Percentiles rank a stretch among this genome's conserved stretches.
phyloP scores from a whole-genome alignment of 1,284 basidiomycete genomes.

The Fomes fomentarius region DNA sequence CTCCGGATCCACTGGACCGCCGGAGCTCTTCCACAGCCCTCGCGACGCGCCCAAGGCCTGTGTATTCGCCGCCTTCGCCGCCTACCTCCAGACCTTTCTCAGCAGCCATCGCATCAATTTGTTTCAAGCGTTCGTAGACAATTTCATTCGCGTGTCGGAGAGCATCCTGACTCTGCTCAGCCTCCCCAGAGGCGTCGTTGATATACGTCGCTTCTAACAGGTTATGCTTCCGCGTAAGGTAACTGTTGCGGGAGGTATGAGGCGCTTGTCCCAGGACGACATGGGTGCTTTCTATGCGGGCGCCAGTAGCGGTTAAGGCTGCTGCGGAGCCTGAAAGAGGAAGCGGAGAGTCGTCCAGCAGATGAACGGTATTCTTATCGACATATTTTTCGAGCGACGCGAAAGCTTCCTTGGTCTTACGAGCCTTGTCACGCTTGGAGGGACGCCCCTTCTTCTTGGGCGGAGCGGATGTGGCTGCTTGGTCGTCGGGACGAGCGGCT shows the following conservation, averaged over 20 bases:
- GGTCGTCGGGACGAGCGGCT: neutral
- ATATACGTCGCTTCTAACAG: conserved; percentile 41
- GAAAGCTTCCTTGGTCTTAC: conserved; percentile 55
- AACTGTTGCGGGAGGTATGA: conserved; percentile 39
- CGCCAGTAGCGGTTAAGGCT: neutral
- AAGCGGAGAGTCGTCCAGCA: conserved; percentile 1
- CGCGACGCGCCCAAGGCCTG: conserved; percentile 54
- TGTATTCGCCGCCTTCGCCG: conserved; percentile 45
- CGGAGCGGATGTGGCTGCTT: conserved; percentile 4
- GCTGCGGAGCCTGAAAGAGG: neutral
- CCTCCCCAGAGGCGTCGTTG: conserved; percentile 1
- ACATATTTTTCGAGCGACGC: conserved; percentile 56
- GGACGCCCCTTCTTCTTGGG: conserved; percentile 69
- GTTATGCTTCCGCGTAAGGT: conserved; percentile 42
- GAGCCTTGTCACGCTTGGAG: conserved; percentile 59
- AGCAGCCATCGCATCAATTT: conserved; percentile 51
- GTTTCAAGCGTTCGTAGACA: conserved; percentile 55
- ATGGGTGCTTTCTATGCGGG: conserved; percentile 32
- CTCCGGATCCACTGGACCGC: conserved; percentile 12
- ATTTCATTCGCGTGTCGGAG: conserved; percentile 44
- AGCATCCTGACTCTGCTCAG: neutral
- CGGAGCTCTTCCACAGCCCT: conserved; percentile 45
- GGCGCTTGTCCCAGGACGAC: conserved; percentile 42
- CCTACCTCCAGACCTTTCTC: conserved; percentile 44
- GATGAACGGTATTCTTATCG: conserved; percentile 40